A percentile compares a stretch with the other conserved stretches of the same genome.
Evolutionary conservation across 345 rosid genomes (phyloP).

Genomic region (Jatropha curcas): DNA sequence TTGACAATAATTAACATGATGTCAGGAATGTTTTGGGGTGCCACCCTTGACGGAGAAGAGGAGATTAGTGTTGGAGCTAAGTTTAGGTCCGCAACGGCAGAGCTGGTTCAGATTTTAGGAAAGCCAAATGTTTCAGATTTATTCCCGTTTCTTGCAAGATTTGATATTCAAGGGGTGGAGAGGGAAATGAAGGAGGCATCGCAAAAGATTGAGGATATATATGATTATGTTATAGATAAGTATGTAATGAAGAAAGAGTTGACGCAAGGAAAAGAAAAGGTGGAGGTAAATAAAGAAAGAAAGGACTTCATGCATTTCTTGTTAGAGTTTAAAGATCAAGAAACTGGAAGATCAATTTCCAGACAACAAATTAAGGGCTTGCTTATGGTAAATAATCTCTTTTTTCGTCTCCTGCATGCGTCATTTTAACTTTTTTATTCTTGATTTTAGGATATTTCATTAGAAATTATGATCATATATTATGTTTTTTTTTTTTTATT

Average conservation of each 20-base stretch:
- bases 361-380: constrained; percentile 31
- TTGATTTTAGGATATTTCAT: no score
- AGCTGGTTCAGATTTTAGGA: constrained; percentile 27
- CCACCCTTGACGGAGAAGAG: constrained; percentile 19
- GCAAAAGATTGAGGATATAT: constrained; percentile 15
- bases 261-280: neutral
- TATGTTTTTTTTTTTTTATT: no score
- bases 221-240: constrained; percentile 23
- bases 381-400: constrained; percentile 31
- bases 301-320: constrained; percentile 34
- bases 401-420: neutral
- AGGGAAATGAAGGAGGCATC: constrained; percentile 14
- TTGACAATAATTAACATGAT: constrained; percentile 18
- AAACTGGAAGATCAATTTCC: constrained; percentile 10
- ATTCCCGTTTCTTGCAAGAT: constrained; percentile 40
- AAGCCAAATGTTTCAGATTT: constrained; percentile 50
- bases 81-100: constrained; percentile 13
- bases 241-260: neutral
- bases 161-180: constrained; percentile 46
- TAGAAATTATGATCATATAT: no score
- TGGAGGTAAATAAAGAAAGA: neutral
- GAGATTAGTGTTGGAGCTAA: constrained; percentile 5
- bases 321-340: constrained; percentile 24
- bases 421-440: no score
- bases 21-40: constrained; percentile 45